Evolutionary conservation across 2,329 filamentous ascomycete genomes (phyloP), one percentile per base, ranked within the genome.

Genomic region (Neospermospora avenae): DNA sequence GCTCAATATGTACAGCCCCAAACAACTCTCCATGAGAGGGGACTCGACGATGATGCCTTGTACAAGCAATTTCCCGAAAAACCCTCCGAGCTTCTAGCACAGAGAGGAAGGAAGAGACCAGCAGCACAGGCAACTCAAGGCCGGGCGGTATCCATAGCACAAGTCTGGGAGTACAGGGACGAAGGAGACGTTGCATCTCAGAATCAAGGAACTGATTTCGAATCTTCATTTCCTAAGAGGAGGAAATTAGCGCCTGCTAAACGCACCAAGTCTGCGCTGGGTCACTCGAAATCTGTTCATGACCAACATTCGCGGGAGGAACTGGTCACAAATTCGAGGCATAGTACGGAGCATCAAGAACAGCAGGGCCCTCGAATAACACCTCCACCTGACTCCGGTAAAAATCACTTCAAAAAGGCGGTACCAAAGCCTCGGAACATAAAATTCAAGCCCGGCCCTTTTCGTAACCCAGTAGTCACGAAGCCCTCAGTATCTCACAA

Each of bases 381-480:
- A 5, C 62, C 58, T 46, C 61, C 61, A 41, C 62, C 57, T 4
- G 59, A 65, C 51, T 58, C 60, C 4, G 18, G n/a, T 7, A 66
- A 65, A 41, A 55, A 41, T 14, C 34, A 16, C 2, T 63, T 44
- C 14, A 62, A 59, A 53, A 57, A 48, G 22, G 44, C 46, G 11
- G 35, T 22, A 4, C 34, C 46, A 4, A 58, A 44, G 24, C 18
- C 59, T 13, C 60, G 57, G 34, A 48, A 42, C 10, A 31, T 45
- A 41, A 56, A 63, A 28, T 61, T 48, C 10, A 63, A 65, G 31
- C 54, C 54, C 13, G 55, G 51, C 4, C 57, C 63, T 11, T 69
- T 71, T 55, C 61, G 64, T 31, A 63, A 59, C 20, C 62, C 65
- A 4, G 57, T 25, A 3, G 57, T 71, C 34, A 68, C 68, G 11